phyloP scores from a whole-genome alignment of 306 rosid genomes.

The Cercis canadensis region DNA sequence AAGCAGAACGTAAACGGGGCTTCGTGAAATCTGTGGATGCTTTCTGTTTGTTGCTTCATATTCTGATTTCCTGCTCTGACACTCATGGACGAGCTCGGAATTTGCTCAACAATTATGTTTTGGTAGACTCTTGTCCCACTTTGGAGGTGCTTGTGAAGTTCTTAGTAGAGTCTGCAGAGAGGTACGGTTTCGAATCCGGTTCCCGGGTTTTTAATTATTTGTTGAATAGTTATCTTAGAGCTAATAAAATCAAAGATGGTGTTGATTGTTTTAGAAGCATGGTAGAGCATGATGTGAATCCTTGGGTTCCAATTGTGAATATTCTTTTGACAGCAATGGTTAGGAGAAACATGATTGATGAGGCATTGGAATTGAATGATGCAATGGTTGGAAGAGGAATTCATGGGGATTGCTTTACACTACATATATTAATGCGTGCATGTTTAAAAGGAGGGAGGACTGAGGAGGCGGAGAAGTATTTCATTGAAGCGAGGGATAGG shows the following conservation, averaged over 20 bases:
- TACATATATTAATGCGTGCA: constrained; percentile 57
- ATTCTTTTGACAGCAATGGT: constrained; percentile 61
- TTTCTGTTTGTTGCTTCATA: constrained; percentile 63
- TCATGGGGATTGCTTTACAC: constrained; percentile 54
- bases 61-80: constrained; percentile 39
- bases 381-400: constrained; percentile 55
- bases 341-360: constrained; percentile 53
- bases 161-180: constrained; percentile 50
- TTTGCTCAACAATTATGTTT: constrained; percentile 50
- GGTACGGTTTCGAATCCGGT: constrained; percentile 48
- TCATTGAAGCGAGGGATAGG: constrained; percentile 46
- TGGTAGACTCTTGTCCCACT: constrained; percentile 46
- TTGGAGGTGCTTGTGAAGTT: constrained; percentile 40
- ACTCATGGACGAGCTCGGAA: constrained; percentile 27
- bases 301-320: constrained; percentile 53
- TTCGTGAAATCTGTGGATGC: constrained; percentile 47
- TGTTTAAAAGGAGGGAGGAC: constrained; percentile 55
- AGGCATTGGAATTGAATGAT: constrained; percentile 47
- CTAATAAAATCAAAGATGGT: constrained; percentile 55
- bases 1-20: constrained; percentile 43
- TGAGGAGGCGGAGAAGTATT: constrained; percentile 57
- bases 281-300: constrained; percentile 49
- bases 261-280: constrained; percentile 57
- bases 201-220: constrained; percentile 57
- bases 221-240: constrained; percentile 66